Base-by-base conservation (phyloP, 2,329 filamentous ascomycete species). In the Hymenoscyphus scutula region DNA sequence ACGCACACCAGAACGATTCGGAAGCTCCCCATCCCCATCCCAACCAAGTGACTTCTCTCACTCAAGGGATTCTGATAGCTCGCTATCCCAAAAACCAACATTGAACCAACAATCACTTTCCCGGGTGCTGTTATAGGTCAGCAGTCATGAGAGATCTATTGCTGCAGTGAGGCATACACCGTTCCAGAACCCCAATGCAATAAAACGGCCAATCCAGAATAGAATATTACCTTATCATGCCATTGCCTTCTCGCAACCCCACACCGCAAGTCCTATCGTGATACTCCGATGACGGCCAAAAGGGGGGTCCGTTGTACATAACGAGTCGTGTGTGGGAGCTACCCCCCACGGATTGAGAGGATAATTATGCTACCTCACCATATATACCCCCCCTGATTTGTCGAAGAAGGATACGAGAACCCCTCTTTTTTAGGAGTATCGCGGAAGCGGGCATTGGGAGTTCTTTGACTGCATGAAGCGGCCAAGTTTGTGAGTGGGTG, bases 221-320 rank as follows among this genome's bases (percentile, higher is more conserved):
- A 27, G 25, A 29, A 15, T 27, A 8, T 32, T 54, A 32, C 51
- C 29, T 27, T 54, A 54, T 54, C 51, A 54, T 54, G 51, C 13
- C 51, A 54, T 54, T 54, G 23, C 32, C 4, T 54, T 54, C 25
- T 30, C 51, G 51, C 27, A 48, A 27, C 11, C 29, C 17, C 29
- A 54, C 51, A 30, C 51, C 51, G 51, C 51, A 54, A 54, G 51
- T 54, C 51, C 13, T 27, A 54, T 54, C 13, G 13, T 32, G 51
- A 29, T 27, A 5, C 41, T 27, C 51, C 51, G 51, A 54, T 54
- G 25, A 30, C 34, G n/a, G 38, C 30, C 37, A n/a, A 56, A 27
- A 53, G n/a, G n/a, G 7, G 19, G 8, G 19, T 48, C 23, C 23
- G 41, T 48, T 48, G n/a, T 48, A 48, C 41, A 48, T 48, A 48